phyloP scores from a whole-genome alignment of 352 stramenopile species.

The Pythium myriotylum region DNA sequence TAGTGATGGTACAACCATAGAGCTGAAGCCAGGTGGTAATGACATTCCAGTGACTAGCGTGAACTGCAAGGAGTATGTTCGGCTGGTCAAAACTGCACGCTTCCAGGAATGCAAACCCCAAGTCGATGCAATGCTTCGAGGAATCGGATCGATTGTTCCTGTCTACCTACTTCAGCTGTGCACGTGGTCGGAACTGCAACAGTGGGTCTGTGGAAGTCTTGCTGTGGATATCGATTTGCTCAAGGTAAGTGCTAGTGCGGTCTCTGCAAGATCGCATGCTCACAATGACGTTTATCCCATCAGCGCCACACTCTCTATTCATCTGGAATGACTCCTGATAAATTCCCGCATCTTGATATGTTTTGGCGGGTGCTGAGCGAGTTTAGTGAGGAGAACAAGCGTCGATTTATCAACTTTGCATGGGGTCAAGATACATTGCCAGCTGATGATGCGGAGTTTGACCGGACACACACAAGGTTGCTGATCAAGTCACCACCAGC shows the following conservation, averaged over 20 bases:
- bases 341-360: conserved; percentile 70
- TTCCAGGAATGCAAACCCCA: conserved; percentile 78
- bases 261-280: neutral
- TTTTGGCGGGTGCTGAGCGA: conserved; percentile 70
- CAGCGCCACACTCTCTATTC: conserved; percentile 79
- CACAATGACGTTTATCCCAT: neutral
- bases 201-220: conserved; percentile 80
- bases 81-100: conserved; percentile 57
- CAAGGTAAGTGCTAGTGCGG: conserved; percentile 38
- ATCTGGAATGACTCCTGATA: conserved; percentile 71
- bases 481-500: conserved; percentile 67
- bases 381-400: conserved; percentile 79
- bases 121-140: conserved; percentile 72
- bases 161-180: conserved; percentile 72
- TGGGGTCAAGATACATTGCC: conserved; percentile 84
- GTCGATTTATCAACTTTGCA: conserved; percentile 84
- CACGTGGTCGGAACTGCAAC: conserved; percentile 77
- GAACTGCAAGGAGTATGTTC: conserved; percentile 77
- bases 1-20: conserved; percentile 65
- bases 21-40: conserved; percentile 53
- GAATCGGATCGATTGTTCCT: conserved; percentile 71
- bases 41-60: conserved; percentile 61
- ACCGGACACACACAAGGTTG: conserved; percentile 71
- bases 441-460: conserved; percentile 78
- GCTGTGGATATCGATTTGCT: conserved; percentile 74